Evolutionary conservation across 768 basidiomycete genomes (phyloP).

Genomic region (Boletus speciosus): DNA sequence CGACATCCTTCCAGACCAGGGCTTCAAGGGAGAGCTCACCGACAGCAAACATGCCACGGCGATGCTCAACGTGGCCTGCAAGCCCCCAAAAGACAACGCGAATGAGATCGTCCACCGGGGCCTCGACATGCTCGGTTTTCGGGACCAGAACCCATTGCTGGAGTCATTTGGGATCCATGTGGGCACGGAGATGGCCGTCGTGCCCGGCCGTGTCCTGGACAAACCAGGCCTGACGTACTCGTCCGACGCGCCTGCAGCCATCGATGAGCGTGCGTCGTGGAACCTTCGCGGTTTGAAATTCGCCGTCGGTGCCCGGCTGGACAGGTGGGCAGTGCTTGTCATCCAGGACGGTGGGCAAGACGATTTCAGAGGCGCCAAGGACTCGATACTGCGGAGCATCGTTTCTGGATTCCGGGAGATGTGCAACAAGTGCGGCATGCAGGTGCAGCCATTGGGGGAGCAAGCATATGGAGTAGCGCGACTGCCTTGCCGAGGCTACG

Average conservation of each 20-base stretch:
- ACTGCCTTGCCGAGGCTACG: conserved; percentile 45
- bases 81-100: conserved; percentile 45
- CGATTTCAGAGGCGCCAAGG: conserved; percentile 51
- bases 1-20: conserved; percentile 39
- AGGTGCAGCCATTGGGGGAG: conserved; percentile 30
- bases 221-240: conserved; percentile 43
- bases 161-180: conserved; percentile 43
- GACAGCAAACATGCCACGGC: conserved; percentile 40
- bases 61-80: conserved; percentile 49
- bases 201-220: conserved; percentile 50
- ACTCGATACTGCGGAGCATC: conserved; percentile 44
- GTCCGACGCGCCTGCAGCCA: conserved; percentile 14
- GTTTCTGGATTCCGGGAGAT: conserved; percentile 53
- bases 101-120: conserved; percentile 41
- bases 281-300: conserved; percentile 56
- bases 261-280: conserved; percentile 47
- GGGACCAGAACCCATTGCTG: conserved; percentile 29
- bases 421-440: conserved; percentile 67
- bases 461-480: conserved; percentile 32
- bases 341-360: conserved; percentile 52
- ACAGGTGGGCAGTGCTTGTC: conserved; percentile 66
- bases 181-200: conserved; percentile 47
- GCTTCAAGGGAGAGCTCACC: conserved; percentile 46
- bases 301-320: conserved; percentile 49
- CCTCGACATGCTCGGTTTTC: conserved; percentile 41